These are phyloP conservation scores for Neurospora sp. DNA, from an alignment of 495 filamentous ascomycete genomes.

Conservation along the genomic window DNA sequence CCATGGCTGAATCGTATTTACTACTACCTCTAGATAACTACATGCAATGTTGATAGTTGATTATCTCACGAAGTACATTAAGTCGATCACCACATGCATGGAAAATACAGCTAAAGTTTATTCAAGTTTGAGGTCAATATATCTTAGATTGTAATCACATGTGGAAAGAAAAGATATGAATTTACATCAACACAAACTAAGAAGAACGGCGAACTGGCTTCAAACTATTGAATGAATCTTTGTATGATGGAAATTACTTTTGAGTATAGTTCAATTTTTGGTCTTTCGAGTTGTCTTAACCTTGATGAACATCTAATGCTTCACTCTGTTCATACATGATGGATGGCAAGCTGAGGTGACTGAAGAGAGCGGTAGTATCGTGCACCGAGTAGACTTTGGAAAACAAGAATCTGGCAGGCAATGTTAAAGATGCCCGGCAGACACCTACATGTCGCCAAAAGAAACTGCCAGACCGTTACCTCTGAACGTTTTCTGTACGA, in stretches of 20 bases:
- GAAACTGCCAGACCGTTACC: no score
- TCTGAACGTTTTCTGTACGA: neutral
- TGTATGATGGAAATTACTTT: neutral
- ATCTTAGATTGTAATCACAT: neutral
- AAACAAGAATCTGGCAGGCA: neutral
- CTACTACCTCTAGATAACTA: neutral
- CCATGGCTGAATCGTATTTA: neutral
- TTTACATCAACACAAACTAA: neutral
- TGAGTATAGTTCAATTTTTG: neutral
- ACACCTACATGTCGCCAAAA: no score
- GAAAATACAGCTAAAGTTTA: neutral
- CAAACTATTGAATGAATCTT: neutral
- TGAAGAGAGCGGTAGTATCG: neutral
- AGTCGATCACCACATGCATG: neutral
- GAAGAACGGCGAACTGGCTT: neutral
- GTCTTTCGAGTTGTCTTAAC: neutral
- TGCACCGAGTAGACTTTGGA: no score
- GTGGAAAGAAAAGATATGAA: neutral
- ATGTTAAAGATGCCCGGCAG: neutral
- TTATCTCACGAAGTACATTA: neutral
- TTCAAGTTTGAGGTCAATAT: neutral
- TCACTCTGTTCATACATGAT: neutral
- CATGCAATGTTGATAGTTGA: neutral
- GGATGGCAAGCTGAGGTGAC: neutral
- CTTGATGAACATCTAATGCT: neutral